Evolutionary conservation across 805 yeast species (phyloP).

Genomic region (Teunomyces barrocoloradensis): DNA sequence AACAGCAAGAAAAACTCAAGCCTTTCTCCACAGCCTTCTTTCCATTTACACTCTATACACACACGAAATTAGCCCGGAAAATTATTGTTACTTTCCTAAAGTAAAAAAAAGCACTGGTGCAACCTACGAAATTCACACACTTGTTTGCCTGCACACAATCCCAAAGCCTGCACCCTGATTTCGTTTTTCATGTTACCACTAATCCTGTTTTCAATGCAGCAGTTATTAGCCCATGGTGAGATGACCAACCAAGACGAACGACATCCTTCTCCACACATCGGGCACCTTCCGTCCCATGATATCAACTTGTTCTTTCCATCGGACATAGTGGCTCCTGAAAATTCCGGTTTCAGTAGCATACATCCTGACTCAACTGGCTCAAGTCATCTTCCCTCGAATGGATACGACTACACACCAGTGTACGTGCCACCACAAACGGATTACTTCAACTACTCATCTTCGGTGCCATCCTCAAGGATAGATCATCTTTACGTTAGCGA

Average conservation of each 20-base stretch:
- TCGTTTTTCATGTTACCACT: not conserved
- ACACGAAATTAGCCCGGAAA: not conserved
- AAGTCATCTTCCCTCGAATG: not conserved
- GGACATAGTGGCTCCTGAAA: not conserved
- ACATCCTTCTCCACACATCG: not conserved
- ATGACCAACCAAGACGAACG: conserved; percentile 3
- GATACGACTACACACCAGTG: not conserved
- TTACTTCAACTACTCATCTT: conserved; percentile 10
- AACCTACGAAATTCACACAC: not conserved
- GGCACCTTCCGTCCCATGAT: not conserved
- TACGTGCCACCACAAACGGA: not conserved
- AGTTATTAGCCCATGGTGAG: conserved; percentile 2
- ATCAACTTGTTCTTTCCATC: not conserved
- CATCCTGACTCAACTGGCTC: not conserved
- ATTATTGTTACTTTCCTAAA: not conserved
- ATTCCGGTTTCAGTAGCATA: not conserved
- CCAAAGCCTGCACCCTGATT: not conserved
- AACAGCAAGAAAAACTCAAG: no score
- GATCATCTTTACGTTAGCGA: conserved; percentile 7
- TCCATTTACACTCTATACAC: not conserved
- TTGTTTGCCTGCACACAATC: not conserved
- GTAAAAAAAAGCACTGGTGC: not conserved
- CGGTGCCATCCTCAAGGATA: conserved; percentile 9
- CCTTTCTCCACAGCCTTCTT: no score
- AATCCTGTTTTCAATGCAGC: not conserved